phyloP scores from a whole-genome alignment of 2,329 filamentous ascomycete genomes.

The Volutella citrinella region DNA sequence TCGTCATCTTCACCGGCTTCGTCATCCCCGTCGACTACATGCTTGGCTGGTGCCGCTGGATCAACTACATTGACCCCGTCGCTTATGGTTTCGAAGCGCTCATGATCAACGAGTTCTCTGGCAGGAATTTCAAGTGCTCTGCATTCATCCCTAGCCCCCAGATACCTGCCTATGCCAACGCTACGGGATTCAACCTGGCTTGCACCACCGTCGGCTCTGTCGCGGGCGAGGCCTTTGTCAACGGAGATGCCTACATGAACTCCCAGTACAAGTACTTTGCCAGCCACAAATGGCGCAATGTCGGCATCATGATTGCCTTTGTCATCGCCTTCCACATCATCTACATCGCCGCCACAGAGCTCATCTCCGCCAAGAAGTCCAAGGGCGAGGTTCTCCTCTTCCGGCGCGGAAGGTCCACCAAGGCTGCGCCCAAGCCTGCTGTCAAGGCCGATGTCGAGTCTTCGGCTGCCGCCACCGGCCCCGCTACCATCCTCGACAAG shows the following conservation, averaged over 20 bases:
- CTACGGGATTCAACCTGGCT: constrained; percentile 30
- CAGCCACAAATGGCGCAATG: constrained; percentile 52
- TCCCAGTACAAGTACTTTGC: constrained; percentile 45
- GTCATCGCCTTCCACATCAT: constrained; percentile 43
- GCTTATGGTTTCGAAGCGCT: constrained; percentile 65
- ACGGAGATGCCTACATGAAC: constrained; percentile 46
- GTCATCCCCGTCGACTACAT: constrained; percentile 43
- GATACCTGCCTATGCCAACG: constrained; percentile 27
- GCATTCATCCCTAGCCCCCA: constrained; percentile 22
- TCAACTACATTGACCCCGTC: constrained; percentile 64
- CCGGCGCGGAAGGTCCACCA: constrained; percentile 39
- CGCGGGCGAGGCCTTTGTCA: constrained; percentile 41
- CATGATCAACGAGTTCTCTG: constrained; percentile 64
- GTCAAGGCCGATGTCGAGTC: constrained; percentile 19
- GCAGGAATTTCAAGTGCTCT: constrained; percentile 25
- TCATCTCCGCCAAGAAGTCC: constrained; percentile 46
- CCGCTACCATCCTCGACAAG: constrained; percentile 19
- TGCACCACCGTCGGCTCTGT: constrained; percentile 48
- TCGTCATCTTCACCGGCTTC: constrained; percentile 48
- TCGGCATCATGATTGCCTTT: constrained; percentile 55
- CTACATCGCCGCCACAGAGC: constrained; percentile 51
- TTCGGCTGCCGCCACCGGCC: constrained; percentile 12
- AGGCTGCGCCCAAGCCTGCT: constrained; percentile 12
- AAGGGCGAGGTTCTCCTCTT: constrained; percentile 62
- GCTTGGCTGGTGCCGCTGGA: constrained; percentile 67